A percentile compares a stretch with the other conserved stretches of the same genome.
phyloP scores from a whole-genome alignment of 352 stramenopile genomes.

The Phytophthora sojae region DNA sequence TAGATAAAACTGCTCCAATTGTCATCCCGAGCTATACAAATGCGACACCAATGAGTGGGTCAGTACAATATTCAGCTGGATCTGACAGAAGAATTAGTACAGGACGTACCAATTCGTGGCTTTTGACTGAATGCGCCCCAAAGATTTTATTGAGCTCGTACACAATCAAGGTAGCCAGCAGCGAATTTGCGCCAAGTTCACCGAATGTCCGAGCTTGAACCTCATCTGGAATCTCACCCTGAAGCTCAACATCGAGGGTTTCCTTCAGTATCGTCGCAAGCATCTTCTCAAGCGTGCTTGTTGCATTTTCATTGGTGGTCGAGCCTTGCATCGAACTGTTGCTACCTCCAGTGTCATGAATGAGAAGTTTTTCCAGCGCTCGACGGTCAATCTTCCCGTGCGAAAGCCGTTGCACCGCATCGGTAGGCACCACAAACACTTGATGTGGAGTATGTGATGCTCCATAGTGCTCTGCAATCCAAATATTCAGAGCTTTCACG shows the following conservation, averaged over 20 bases:
- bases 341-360: background rate
- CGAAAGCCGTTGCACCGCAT: conserved; percentile 31
- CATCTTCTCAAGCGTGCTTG: conserved; percentile 7
- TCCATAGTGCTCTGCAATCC: conserved; percentile 43
- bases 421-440: conserved; percentile 19
- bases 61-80: background rate
- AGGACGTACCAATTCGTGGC: conserved; percentile 36
- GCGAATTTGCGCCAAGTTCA: conserved; percentile 62
- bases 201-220: conserved; percentile 35
- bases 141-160: conserved; percentile 47
- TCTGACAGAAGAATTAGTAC: background rate
- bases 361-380: conserved; percentile 27
- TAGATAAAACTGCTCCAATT: conserved; percentile 21
- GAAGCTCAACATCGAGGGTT: conserved; percentile 11
- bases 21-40: conserved; percentile 33
- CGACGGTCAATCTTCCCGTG: conserved; percentile 56
- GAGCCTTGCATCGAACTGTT: background rate
- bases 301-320: background rate
- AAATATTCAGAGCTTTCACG: conserved; percentile 31
- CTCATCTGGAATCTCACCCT: background rate
- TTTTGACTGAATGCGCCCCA: conserved; percentile 11
- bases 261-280: conserved; percentile 19
- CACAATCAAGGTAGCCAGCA: conserved; percentile 56
- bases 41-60: background rate
- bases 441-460: conserved; percentile 40